Evolutionary conservation across 139 green algal species (phyloP), one percentile per base, ranked within the genome.

Genomic region (Pleodorina starrii): DNA sequence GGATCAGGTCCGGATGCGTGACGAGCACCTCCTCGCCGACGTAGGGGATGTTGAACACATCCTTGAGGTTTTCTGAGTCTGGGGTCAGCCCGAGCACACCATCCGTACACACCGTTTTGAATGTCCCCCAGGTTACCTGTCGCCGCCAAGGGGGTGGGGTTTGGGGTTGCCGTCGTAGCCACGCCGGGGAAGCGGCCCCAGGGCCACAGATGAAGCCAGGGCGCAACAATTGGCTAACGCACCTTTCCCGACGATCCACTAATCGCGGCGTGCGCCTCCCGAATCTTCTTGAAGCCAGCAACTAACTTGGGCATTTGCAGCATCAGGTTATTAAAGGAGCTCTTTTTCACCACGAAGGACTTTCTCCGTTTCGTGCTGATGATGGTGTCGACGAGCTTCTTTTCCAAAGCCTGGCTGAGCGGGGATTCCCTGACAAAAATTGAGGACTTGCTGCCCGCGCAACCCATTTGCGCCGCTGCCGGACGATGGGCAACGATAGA

Each of bases 301-400:
- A 21, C 25, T 19, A 88, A 69, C 6, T 69, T 68, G 9, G 82
- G 82, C 63, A 88, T 38, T 44, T 88, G 82, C 0, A 88, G 66
- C 82, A 88, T 88, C 1, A 88, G 66, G n/a, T 88, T 88, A 43
- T 80, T 88, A 32, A 88, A 88, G 2, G 40, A 66, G 60, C 32
- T 54, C 46, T 79, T 79, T 25, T 69, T 88, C 16, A 88, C 66
- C 2, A 69, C 11, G 4, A 63, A 77, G 1, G 42, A 63, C 32
- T 87, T 87, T 12, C 81, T n/a, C 35, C 43, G 11, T 35, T 87
- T 87, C 12, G 27, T 87, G 16, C 10, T 43, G 14, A 87, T 66
- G n/a, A 87, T 29, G 46, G 81, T 29, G 11, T 87, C n/a, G 0
- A 77, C 32, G 1, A 87, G 60, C 12, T 75, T 77, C 0, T 16